phyloP scores from a whole-genome alignment of 1,139 yeast species.

The Yamadazyma buinensis region DNA sequence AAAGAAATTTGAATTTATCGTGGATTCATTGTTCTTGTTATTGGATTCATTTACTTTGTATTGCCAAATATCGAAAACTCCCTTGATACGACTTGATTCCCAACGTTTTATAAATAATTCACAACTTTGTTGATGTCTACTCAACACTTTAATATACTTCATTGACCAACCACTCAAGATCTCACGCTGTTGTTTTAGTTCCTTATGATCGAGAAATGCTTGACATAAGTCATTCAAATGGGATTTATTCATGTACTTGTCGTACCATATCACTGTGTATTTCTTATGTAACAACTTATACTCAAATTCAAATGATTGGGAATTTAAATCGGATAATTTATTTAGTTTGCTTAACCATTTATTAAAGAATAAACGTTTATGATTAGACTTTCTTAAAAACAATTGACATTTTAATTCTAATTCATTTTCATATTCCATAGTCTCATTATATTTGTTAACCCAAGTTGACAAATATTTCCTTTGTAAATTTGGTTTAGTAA shows the following conservation, averaged over 20 bases:
- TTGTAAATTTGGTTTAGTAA: slow-evolving; percentile 12
- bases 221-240: slow-evolving; percentile 28
- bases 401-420: slow-evolving; percentile 15
- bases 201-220: slow-evolving; percentile 25
- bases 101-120: slow-evolving; percentile 32
- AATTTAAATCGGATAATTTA: slow-evolving; percentile 6
- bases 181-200: slow-evolving; percentile 22
- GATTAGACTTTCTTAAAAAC: slow-evolving; percentile 11
- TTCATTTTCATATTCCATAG: slow-evolving; percentile 8
- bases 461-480: slow-evolving; percentile 17
- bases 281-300: slow-evolving; percentile 23
- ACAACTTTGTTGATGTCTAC: slow-evolving; percentile 35
- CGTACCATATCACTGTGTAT: slow-evolving; percentile 33
- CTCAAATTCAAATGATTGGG: slow-evolving; percentile 20
- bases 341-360: slow-evolving; percentile 12
- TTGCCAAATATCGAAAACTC: slow-evolving; percentile 38
- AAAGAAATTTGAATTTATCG: slow-evolving; percentile 8
- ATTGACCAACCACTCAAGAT: slow-evolving; percentile 37
- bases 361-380: slow-evolving; percentile 8
- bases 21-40: slow-evolving; percentile 11
- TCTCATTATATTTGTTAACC: slow-evolving; percentile 19
- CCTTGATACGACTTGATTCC: slow-evolving; percentile 24
- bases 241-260: slow-evolving; percentile 22
- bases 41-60: slow-evolving; percentile 18
- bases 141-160: slow-evolving; percentile 30